A percentile compares a stretch with the other conserved stretches of the same genome.
Conservation (phyloP, 768 basidiomycete genomes). For the Gloeophyllum trabeum region DNA sequence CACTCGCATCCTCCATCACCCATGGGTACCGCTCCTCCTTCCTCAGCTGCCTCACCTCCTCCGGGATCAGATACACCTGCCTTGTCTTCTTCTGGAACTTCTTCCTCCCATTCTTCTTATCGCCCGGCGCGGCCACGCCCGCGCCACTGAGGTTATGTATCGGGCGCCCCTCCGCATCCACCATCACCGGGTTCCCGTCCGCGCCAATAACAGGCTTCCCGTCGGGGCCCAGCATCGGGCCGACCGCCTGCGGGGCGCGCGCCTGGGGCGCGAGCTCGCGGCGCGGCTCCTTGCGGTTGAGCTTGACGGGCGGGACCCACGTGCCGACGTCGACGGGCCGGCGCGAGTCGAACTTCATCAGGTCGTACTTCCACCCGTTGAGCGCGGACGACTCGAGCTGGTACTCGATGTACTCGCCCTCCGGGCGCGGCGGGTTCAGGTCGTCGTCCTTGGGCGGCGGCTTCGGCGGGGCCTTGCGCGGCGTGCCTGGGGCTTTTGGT, state of each 20-base stretch:
- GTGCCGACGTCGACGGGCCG: slow-evolving; percentile 56
- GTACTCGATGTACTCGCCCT: slow-evolving; percentile 65
- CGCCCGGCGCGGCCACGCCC: slow-evolving; percentile 13
- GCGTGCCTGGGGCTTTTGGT: slow-evolving; percentile 24
- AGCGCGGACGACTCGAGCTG: slow-evolving; percentile 68
- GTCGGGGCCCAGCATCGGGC: slow-evolving; percentile 71
- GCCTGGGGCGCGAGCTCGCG: slow-evolving; percentile 28
- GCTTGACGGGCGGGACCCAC: slow-evolving; percentile 70
- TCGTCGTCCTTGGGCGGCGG: slow-evolving; percentile 13
- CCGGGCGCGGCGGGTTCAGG: slow-evolving; percentile 37
- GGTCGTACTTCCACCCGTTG: slow-evolving; percentile 86
- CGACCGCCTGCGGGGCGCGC: slow-evolving; percentile 39
- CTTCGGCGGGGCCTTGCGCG: slow-evolving; percentile 26
- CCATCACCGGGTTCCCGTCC: slow-evolving; percentile 73
- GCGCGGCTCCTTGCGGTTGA: slow-evolving; percentile 78
- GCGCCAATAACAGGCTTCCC: slow-evolving; percentile 74
- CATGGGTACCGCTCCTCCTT: slow-evolving; percentile 85
- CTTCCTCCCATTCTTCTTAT: slow-evolving; percentile 43
- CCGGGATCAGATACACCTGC: slow-evolving; percentile 76
- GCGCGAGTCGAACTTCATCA: slow-evolving; percentile 83
- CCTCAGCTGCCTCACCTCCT: slow-evolving; percentile 66
- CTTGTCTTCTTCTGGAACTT: slow-evolving; percentile 72
- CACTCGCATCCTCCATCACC: slow-evolving; percentile 77
- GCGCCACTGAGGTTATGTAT: slow-evolving; percentile 30
- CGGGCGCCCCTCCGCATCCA: slow-evolving; percentile 66